These are phyloP conservation scores for Phlyctochytrium bullatum DNA, from an alignment of 192 early-diverging fungal species.

Conservation along the genomic window DNA sequence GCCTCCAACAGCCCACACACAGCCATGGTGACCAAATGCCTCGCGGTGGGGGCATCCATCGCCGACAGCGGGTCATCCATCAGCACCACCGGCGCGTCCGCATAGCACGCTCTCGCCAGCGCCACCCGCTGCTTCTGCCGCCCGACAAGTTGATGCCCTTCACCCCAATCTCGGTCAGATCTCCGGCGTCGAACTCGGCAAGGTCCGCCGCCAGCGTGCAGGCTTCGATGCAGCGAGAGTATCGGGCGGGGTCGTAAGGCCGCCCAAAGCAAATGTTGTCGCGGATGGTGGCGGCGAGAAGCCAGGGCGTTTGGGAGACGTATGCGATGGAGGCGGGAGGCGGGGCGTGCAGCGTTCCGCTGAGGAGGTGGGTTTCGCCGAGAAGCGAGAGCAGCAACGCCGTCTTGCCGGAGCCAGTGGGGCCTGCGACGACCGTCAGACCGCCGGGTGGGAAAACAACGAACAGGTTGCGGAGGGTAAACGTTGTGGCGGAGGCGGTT, in stretches of 20 bases:
- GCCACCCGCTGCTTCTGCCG: slow-evolving; percentile 48
- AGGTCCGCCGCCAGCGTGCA: slow-evolving; percentile 87
- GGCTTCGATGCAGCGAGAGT: slow-evolving; percentile 73
- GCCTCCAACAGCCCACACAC: slow-evolving; percentile 70
- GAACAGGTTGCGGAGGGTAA: slow-evolving; percentile 23
- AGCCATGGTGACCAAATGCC: slow-evolving; percentile 76
- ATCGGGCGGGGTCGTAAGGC: slow-evolving; percentile 69
- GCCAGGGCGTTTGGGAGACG: slow-evolving; percentile 71
- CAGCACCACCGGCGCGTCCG: slow-evolving; percentile 64
- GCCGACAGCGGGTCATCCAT: slow-evolving; percentile 89
- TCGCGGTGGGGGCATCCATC: slow-evolving; percentile 92
- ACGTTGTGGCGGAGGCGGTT: neutral
- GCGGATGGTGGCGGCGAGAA: slow-evolving; percentile 53
- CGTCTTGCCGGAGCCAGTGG: slow-evolving; percentile 41
- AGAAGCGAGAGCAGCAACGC: slow-evolving; percentile 32
- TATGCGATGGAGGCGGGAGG: too few species aligned
- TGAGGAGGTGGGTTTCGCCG: too few species aligned
- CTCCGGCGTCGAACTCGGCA: slow-evolving; percentile 79
- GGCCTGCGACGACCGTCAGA: slow-evolving; percentile 29
- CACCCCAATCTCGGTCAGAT: slow-evolving; percentile 83
- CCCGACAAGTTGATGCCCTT: slow-evolving; percentile 50
- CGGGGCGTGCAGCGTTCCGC: too few species aligned
- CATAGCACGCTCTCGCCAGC: slow-evolving; percentile 74
- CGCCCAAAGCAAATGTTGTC: slow-evolving; percentile 84
- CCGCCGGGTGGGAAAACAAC: slow-evolving; percentile 26